Conservation (phyloP, 257 asterid genomes). For the Salvia hispanica region DNA sequence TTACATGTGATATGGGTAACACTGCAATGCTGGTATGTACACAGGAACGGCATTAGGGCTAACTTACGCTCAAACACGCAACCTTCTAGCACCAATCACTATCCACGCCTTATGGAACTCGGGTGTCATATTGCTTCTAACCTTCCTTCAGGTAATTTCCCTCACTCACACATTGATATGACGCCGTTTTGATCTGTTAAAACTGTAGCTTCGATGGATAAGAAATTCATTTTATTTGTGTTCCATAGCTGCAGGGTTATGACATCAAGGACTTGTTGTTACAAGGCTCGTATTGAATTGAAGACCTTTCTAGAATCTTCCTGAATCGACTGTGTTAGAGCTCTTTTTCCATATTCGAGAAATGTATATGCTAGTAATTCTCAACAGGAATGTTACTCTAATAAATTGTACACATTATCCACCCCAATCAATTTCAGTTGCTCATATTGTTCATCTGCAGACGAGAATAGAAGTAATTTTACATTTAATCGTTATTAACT, state of each 20-base stretch:
- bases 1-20: too few relatives aligned
- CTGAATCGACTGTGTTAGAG: not conserved
- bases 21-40: not conserved
- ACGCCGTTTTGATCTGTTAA: not conserved
- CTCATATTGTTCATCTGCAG: too few relatives aligned
- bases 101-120: conserved; percentile 94
- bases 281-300: conserved; percentile 52
- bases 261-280: conserved; percentile 82
- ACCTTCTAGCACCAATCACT: conserved; percentile 83
- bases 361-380: conserved; percentile 18
- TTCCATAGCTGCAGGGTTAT: conserved; percentile 79
- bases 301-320: not conserved
- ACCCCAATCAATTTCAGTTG: too few relatives aligned
- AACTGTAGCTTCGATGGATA: not conserved
- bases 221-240: conserved; percentile 14
- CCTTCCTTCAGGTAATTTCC: conserved; percentile 78
- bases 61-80: conserved; percentile 89
- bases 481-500: too few relatives aligned
- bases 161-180: not conserved
- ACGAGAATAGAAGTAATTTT: too few relatives aligned
- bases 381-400: not conserved
- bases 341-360: conserved; percentile 18
- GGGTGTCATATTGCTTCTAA: conserved; percentile 84
- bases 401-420: too few relatives aligned
- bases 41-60: conserved; percentile 82